Conservation (phyloP, 2,329 filamentous ascomycete species). For the Xylaria sp. region DNA sequence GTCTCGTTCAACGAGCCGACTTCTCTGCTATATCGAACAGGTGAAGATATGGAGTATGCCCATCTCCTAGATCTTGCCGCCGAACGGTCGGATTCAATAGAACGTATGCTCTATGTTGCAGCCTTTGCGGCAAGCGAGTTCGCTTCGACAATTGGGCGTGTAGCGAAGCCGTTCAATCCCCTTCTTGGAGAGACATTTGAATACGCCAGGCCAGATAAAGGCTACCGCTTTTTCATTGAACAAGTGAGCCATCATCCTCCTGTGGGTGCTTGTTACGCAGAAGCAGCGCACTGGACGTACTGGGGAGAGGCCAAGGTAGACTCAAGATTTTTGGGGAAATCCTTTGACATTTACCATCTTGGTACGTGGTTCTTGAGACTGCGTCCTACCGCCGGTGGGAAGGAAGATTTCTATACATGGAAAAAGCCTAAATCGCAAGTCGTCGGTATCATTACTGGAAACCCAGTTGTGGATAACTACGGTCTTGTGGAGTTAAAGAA, state of each 20-base stretch:
- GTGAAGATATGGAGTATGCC: constrained; percentile 98
- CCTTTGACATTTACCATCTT: constrained; percentile 95
- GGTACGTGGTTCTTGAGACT: constrained; percentile 97
- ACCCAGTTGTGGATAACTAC: constrained; percentile 97
- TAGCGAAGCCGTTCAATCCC: constrained; percentile 98
- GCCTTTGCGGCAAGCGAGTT: constrained; percentile 97
- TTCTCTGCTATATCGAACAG: constrained; percentile 91
- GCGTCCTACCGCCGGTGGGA: constrained; percentile 77
- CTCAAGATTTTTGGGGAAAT: constrained; percentile 97
- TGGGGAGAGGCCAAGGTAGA: constrained; percentile 95
- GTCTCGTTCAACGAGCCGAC: constrained; percentile 99
- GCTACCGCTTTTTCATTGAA: constrained; percentile 98
- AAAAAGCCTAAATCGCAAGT: constrained; percentile 98
- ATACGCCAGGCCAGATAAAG: constrained; percentile 94
- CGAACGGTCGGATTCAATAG: constrained; percentile 85
- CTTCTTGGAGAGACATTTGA: constrained; percentile 96
- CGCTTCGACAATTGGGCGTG: constrained; percentile 93
- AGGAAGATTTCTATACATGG: constrained; percentile 94
- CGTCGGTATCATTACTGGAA: constrained; percentile 98
- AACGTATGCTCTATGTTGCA: constrained; percentile 92
- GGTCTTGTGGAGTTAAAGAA: constrained; percentile 98
- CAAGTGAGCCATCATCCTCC: constrained; percentile 98
- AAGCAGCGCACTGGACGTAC: constrained; percentile 95
- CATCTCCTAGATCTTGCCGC: constrained; percentile 91
- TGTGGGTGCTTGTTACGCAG: constrained; percentile 91